phyloP scores from a whole-genome alignment of 108 stramenopile genomes.

The Conticribra guillardii region DNA sequence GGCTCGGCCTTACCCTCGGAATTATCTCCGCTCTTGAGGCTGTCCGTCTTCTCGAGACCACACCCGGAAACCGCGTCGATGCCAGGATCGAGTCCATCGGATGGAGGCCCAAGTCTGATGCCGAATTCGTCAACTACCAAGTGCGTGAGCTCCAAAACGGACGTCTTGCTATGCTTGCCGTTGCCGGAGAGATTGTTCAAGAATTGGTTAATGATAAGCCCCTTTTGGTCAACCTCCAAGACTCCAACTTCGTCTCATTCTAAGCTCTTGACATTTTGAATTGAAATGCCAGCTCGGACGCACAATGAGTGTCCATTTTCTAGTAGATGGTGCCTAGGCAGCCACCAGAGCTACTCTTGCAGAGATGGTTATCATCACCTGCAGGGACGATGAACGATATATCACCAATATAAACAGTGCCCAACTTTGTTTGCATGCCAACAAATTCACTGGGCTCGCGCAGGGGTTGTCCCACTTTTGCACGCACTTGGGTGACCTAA shows the following conservation, averaged over 20 bases:
- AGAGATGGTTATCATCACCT: too few species aligned
- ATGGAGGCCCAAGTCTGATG: slow-evolving; percentile 50
- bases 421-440: background rate
- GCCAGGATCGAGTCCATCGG: slow-evolving; percentile 48
- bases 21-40: slow-evolving; percentile 44
- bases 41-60: slow-evolving; percentile 45
- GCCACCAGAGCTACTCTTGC: too few species aligned
- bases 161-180: slow-evolving; percentile 84
- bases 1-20: slow-evolving; percentile 41
- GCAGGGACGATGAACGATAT: too few species aligned
- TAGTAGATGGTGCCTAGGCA: too few species aligned
- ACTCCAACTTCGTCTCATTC: slow-evolving; percentile 12
- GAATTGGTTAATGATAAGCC: slow-evolving; percentile 49
- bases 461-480: slow-evolving; percentile 23
- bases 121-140: slow-evolving; percentile 47
- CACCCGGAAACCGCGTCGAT: slow-evolving; percentile 33
- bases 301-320: too few species aligned
- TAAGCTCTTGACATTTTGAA: slow-evolving; percentile 7
- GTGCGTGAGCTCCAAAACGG: slow-evolving; percentile 73
- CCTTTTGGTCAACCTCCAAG: slow-evolving; percentile 44
- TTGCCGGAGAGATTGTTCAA: slow-evolving; percentile 77
- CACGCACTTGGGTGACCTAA: slow-evolving; percentile 35
- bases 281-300: too few species aligned
- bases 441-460: background rate
- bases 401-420: too few species aligned